These are phyloP conservation scores for Hypoxylon sp. DNA, from an alignment of 2,329 filamentous ascomycete genomes.

Conservation along the genomic window DNA sequence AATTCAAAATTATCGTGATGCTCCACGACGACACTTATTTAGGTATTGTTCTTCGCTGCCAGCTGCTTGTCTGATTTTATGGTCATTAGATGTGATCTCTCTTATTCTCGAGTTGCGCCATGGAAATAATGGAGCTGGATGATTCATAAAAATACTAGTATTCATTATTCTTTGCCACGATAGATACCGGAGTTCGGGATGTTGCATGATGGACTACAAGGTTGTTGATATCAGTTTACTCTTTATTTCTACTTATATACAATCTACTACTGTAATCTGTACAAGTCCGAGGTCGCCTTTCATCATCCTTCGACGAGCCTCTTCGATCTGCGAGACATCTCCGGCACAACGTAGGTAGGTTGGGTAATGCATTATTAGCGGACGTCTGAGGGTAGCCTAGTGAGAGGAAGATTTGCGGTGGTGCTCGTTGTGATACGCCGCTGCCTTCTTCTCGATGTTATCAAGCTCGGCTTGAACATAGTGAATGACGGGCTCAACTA, in stretches of 20 bases:
- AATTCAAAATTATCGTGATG: slow-evolving; percentile 25
- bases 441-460: slow-evolving; percentile 26
- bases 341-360: slow-evolving; percentile 4
- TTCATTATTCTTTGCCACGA: not conserved
- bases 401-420: slow-evolving; percentile 15
- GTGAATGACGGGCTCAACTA: slow-evolving; percentile 37
- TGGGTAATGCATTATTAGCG: too few relatives aligned
- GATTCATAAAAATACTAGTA: too few relatives aligned
- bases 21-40: slow-evolving; percentile 5
- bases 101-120: too few relatives aligned
- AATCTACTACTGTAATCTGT: slow-evolving; percentile 22
- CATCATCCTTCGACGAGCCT: slow-evolving; percentile 9
- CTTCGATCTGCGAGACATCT: slow-evolving; percentile 1
- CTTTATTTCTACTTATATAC: slow-evolving; percentile 32
- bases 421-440: slow-evolving; percentile 13
- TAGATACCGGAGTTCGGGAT: slow-evolving; percentile 18
- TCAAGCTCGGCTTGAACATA: slow-evolving; percentile 34
- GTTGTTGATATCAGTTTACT: slow-evolving; percentile 25
- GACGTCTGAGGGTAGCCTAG: slow-evolving; percentile 1
- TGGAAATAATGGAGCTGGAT: not conserved
- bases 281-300: slow-evolving; percentile 26
- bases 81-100: too few relatives aligned
- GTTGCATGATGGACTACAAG: slow-evolving; percentile 6
- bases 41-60: not conserved
- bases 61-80: too few relatives aligned